Percentiles rank a stretch among this genome's conserved stretches.
Evolutionary conservation across 2,329 filamentous ascomycete genomes (phyloP).

Genomic region (Cladosporium oxysporum): DNA sequence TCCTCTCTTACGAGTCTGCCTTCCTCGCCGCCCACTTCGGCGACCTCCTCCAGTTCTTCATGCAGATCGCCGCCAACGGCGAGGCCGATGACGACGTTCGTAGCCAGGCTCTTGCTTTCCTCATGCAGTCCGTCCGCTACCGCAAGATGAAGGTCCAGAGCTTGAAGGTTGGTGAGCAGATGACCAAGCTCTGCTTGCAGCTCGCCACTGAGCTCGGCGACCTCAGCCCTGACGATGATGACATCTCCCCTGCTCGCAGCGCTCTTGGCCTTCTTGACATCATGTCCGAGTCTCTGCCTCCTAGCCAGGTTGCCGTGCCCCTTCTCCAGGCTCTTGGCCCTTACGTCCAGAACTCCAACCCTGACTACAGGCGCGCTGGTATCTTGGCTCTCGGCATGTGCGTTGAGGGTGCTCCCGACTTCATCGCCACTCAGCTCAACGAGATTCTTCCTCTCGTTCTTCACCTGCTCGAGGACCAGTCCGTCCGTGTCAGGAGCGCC

Average conservation of each 20-base stretch:
- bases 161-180: constrained; percentile 80
- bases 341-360: constrained; percentile 73
- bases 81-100: constrained; percentile 81
- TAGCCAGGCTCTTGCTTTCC: constrained; percentile 86
- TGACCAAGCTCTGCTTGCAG: constrained; percentile 84
- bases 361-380: constrained; percentile 82
- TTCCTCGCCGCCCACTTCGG: constrained; percentile 83
- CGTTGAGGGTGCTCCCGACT: constrained; percentile 95
- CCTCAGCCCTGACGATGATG: constrained; percentile 71
- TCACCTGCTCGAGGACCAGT: constrained; percentile 79
- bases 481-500: constrained; percentile 80
- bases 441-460: constrained; percentile 84
- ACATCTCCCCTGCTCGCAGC: constrained; percentile 79
- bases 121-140: constrained; percentile 89
- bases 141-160: constrained; percentile 94
- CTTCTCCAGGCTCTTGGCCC: constrained; percentile 81
- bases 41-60: constrained; percentile 91
- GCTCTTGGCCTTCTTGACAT: constrained; percentile 87
- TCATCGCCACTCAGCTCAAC: constrained; percentile 89
- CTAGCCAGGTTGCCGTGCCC: constrained; percentile 90
- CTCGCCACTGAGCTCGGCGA: constrained; percentile 88
- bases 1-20: constrained; percentile 84
- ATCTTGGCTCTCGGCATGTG: constrained; percentile 91
- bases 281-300: constrained; percentile 82
- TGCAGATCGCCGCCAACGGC: constrained; percentile 76